Percentiles rank a stretch among this genome's conserved stretches.
Evolutionary conservation across 176 grass and related monocot species (phyloP).

Genomic region (Saccharum spontaneum): DNA sequence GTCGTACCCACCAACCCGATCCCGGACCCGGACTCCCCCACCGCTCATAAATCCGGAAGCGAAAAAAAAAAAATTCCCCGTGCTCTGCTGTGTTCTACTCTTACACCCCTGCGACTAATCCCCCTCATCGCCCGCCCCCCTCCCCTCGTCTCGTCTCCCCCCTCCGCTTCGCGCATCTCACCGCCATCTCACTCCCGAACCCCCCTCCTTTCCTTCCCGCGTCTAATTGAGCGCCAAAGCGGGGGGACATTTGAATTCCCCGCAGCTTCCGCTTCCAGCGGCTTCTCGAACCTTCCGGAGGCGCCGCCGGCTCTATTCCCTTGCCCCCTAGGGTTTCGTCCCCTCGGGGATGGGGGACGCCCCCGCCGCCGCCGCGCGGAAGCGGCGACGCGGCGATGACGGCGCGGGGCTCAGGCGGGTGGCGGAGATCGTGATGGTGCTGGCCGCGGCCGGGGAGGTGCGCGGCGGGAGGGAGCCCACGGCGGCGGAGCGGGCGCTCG

Average conservation of each 20-base stretch:
- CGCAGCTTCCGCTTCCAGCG: constrained; percentile 1
- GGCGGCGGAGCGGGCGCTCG: constrained; percentile 75
- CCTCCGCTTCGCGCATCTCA: constrained; percentile 50
- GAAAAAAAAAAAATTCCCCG: neutral
- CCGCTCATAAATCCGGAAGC: constrained; percentile 8
- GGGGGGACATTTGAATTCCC: constrained; percentile 65
- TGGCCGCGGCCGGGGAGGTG: constrained; percentile 75
- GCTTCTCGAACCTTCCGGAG: constrained; percentile 41
- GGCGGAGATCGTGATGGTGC: constrained; percentile 94
- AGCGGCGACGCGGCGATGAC: constrained; percentile 44
- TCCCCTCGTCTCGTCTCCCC: constrained; percentile 29
- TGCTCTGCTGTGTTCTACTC: constrained; percentile 41
- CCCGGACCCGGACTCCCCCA: neutral
- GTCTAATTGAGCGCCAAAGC: constrained; percentile 75
- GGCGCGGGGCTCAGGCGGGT: constrained; percentile 68
- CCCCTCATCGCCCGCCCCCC: constrained; percentile 30
- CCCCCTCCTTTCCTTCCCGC: constrained; percentile 26
- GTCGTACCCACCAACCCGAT: constrained; percentile 13
- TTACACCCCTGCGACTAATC: constrained; percentile 32
- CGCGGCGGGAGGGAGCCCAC: constrained; percentile 76
- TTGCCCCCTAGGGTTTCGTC: constrained; percentile 43
- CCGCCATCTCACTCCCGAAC: constrained; percentile 44
- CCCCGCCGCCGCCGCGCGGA: constrained; percentile 33
- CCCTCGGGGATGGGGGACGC: constrained; percentile 44
- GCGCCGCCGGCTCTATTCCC: neutral